Base-by-base conservation (phyloP, 2,329 filamentous ascomycete genomes). In the Fusarium buharicum region DNA sequence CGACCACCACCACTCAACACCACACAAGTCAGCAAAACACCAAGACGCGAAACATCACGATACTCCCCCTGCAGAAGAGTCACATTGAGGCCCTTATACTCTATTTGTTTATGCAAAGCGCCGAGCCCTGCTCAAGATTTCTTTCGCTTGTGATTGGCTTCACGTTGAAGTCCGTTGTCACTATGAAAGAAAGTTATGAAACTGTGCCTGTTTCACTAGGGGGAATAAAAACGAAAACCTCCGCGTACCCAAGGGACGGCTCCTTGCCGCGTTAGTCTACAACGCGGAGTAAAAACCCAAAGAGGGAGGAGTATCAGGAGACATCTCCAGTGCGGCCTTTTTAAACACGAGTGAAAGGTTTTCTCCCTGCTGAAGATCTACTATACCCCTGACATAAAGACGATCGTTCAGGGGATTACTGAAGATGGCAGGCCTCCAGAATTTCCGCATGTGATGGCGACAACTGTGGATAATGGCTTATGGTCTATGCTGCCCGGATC, bases 181-280 rank as follows among this genome's bases (percentile, higher is more conserved):
- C 36, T 41, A 22, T 48, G 34, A 48, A 56, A 38, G 36, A 50
- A 60, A 44, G 31, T 39, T 50, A 17, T 70, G 67, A 70, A 70
- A 70, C 67, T 45, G 39, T 47, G 33, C 50, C 47, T 34, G 67
- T 70, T 70, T 70, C 67, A 70, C 52, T 24, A 70, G 13, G 20
- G 30, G 14, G 34, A 16, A 39, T 22, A 28, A 66, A 48, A 49
- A 40, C 24, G 14, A 53, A 53, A 58, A 56, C 45, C 36, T 40
- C 40, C 46, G 39, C 14, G 44, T 40, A 34, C 13, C 33, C 33
- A 49, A 64, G 33, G 10, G 38, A 62, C 16, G 24, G 17, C 34
- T 16, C 50, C 56, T 44, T 57, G 44, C 22, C 2, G 37, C 44
- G 22, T 22, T 56, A 20, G 38, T 52, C 37, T 2, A 24, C 33